phyloP scores from a whole-genome alignment of 1,284 basidiomycete genomes.

The Marasmius fiardii region DNA sequence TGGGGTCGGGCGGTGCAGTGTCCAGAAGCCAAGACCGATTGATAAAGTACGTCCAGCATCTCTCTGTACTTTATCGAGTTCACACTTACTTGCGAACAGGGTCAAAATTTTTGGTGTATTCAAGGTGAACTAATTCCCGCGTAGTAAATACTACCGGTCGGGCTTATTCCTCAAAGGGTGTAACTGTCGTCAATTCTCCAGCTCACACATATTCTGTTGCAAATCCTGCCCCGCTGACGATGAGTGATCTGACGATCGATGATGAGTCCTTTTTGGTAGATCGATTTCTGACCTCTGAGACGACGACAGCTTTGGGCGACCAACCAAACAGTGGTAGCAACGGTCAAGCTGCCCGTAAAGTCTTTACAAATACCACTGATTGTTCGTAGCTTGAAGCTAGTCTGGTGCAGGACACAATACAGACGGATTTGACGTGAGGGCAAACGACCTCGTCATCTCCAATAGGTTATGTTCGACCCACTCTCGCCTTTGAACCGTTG shows the following conservation, averaged over 20 bases:
- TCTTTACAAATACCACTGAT: too few relatives aligned
- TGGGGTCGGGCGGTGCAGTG: slow-evolving; percentile 33
- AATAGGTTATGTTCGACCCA: slow-evolving; percentile 33
- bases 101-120: slow-evolving; percentile 54
- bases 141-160: too few relatives aligned
- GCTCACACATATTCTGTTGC: slow-evolving; percentile 33
- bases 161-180: slow-evolving; percentile 24
- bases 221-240: slow-evolving; percentile 33
- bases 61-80: slow-evolving; percentile 4
- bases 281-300: neutral
- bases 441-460: slow-evolving; percentile 41
- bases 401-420: slow-evolving; percentile 42
- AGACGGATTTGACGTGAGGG: slow-evolving; percentile 52
- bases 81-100: slow-evolving; percentile 27
- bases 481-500: too few relatives aligned
- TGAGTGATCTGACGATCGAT: slow-evolving; percentile 35
- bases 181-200: slow-evolving; percentile 46
- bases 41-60: slow-evolving; percentile 36
- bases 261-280: too few relatives aligned
- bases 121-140: too few relatives aligned
- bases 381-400: too few relatives aligned
- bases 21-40: slow-evolving; percentile 44
- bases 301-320: slow-evolving; percentile 33
- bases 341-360: slow-evolving; percentile 33
- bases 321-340: slow-evolving; percentile 41